phyloP scores from a whole-genome alignment of 73 alveolate genomes.

The Effrenium voratum region DNA sequence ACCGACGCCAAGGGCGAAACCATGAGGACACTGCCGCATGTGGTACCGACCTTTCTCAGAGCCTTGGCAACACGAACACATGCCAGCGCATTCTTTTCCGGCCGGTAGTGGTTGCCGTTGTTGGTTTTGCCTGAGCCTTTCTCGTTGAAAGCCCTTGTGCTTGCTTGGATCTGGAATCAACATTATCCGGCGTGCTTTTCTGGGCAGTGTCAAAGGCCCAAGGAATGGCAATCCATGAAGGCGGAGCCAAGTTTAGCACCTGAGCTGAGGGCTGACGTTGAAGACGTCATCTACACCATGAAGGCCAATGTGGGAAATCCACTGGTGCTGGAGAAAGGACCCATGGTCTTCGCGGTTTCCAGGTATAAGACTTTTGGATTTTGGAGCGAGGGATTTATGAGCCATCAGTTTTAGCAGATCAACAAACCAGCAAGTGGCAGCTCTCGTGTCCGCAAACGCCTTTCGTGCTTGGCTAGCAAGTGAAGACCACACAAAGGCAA shows the following conservation, averaged over 20 bases:
- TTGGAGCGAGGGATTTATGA: no score
- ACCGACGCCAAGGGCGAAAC: slow-evolving; percentile 18
- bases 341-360: no score
- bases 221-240: no score
- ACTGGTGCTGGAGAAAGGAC: slow-evolving; percentile 88
- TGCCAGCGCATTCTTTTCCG: not conserved
- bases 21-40: slow-evolving; percentile 76
- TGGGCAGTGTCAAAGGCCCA: not conserved
- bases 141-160: not conserved
- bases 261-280: slow-evolving; percentile 80
- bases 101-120: not conserved
- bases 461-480: no score
- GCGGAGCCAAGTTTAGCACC: no score
- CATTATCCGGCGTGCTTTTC: not conserved
- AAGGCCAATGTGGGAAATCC: slow-evolving; percentile 91
- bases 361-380: no score
- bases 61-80: not conserved
- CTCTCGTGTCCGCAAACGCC: no score
- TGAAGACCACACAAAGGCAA: no score
- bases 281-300: slow-evolving; percentile 88
- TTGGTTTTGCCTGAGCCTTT: not conserved
- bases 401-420: no score
- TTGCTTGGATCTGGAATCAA: not conserved
- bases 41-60: slow-evolving; percentile 82
- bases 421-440: no score